Evolutionary conservation across 2,329 filamentous ascomycete species (phyloP).

Genomic region (Colletotrichum liriopes): DNA sequence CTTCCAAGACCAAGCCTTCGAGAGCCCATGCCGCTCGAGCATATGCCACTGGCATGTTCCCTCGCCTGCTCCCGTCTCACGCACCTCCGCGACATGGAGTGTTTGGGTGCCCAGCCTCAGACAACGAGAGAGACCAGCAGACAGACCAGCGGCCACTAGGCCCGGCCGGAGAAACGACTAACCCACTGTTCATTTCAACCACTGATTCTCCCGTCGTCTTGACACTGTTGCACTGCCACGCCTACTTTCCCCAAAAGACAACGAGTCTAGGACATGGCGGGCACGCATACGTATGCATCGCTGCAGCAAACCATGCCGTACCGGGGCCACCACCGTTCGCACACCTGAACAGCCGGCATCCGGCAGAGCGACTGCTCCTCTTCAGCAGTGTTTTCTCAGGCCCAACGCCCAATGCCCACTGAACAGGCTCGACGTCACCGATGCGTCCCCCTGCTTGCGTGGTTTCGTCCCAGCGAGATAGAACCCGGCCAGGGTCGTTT

Average conservation of each 20-base stretch:
- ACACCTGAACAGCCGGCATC: constrained; percentile 28
- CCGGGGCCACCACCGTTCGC: constrained; percentile 15
- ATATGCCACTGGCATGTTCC: constrained; percentile 8
- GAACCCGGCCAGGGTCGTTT: constrained; percentile 20
- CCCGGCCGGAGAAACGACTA: constrained; percentile 4
- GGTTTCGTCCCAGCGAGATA: constrained; percentile 27
- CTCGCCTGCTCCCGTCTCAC: constrained; percentile 14
- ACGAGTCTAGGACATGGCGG: constrained; percentile 19
- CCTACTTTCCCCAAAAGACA: neutral
- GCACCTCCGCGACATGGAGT: constrained; percentile 33
- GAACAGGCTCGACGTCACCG: constrained; percentile 30
- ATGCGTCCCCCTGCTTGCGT: constrained; percentile 19
- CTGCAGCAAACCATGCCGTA: constrained; percentile 23
- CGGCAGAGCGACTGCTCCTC: constrained; percentile 4
- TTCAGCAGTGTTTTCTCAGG: constrained; percentile 3
- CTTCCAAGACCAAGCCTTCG: constrained; percentile 8
- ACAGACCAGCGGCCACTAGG: constrained; percentile 19
- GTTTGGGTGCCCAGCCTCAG: constrained; percentile 29
- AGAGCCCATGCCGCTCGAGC: neutral
- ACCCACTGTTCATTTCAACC: constrained; percentile 25
- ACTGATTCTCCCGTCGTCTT: constrained; percentile 15
- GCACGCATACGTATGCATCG: constrained; percentile 31
- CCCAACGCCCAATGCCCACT: constrained; percentile 11
- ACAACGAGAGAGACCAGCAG: constrained; percentile 23
- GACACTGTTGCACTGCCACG: constrained; percentile 40